Conservation (phyloP, 352 stramenopile genomes). For the Phytophthora lateralis region DNA sequence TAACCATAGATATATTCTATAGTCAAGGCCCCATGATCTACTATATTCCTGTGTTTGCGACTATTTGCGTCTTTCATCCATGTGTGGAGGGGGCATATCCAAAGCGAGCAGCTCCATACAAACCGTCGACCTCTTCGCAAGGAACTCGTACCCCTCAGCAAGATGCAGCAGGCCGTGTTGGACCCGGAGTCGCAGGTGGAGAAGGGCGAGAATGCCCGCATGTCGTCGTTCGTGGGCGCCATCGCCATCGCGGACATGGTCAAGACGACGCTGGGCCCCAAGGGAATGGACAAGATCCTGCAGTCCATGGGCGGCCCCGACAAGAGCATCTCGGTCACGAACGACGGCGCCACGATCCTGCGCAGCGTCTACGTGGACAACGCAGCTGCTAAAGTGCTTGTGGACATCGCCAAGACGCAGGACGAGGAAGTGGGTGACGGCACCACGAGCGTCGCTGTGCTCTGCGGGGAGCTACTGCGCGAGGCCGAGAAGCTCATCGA, state of each 20-base stretch:
- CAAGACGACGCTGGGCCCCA: conserved; percentile 99
- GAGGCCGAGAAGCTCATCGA: conserved; percentile 97
- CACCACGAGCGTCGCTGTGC: conserved; percentile 96
- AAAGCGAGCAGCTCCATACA: conserved; percentile 31
- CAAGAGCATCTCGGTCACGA: conserved; percentile 96
- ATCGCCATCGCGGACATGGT: conserved; percentile 99
- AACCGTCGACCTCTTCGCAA: conserved; percentile 3
- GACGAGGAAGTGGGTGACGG: conserved; percentile 99
- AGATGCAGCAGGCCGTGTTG: conserved; percentile 62
- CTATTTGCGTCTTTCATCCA: background rate
- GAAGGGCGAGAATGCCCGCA: conserved; percentile 97
- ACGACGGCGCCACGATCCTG: conserved; percentile 99
- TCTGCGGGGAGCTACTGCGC: conserved; percentile 97
- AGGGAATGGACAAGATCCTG: conserved; percentile 99
- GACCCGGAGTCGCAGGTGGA: conserved; percentile 85
- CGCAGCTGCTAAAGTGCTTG: conserved; percentile 97
- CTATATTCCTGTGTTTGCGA: background rate
- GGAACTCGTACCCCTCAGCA: background rate
- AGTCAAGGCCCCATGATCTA: background rate
- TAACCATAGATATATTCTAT: background rate
- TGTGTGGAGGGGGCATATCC: conserved; percentile 29
- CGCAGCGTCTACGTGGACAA: conserved; percentile 98
- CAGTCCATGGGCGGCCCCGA: conserved; percentile 90
- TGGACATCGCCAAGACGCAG: conserved; percentile 99
- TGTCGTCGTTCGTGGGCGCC: conserved; percentile 98